Conservation (phyloP, 306 rosid species). For the Erythrophleum fordii region DNA sequence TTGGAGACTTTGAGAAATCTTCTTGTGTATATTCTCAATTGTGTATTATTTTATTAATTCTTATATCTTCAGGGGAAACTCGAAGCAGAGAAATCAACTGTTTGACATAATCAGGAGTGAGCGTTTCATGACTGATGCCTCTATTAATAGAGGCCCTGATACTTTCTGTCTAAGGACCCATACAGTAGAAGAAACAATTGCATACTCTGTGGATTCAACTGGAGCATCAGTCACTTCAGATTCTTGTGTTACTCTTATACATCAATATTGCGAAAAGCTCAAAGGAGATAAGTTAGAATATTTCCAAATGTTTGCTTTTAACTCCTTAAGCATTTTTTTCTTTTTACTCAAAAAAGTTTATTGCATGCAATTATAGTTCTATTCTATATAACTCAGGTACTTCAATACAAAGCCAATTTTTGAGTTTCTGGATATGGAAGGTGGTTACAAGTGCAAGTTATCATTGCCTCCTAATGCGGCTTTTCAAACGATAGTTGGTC, state of each 20-base stretch:
- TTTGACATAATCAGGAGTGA: constrained; percentile 79
- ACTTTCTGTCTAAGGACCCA: constrained; percentile 43
- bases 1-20: constrained; percentile 10
- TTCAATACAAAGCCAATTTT: constrained; percentile 62
- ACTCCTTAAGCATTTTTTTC: constrained; percentile 31
- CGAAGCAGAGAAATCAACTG: constrained; percentile 73
- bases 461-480: constrained; percentile 79
- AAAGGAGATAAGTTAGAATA: constrained; percentile 68
- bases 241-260: constrained; percentile 67
- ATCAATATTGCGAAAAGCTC: constrained; percentile 74
- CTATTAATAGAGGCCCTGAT: constrained; percentile 59
- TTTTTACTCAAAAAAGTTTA: not conserved
- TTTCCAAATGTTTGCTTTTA: constrained; percentile 9
- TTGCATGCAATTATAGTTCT: constrained; percentile 31
- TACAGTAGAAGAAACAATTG: constrained; percentile 40
- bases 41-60: not conserved
- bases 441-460: constrained; percentile 59
- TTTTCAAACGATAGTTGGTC: constrained; percentile 72
- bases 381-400: constrained; percentile 58
- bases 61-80: constrained; percentile 68
- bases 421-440: constrained; percentile 48
- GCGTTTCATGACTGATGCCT: constrained; percentile 70
- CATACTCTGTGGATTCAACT: constrained; percentile 67
- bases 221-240: constrained; percentile 78
- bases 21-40: not conserved